Base-by-base conservation (phyloP, 352 stramenopile genomes). In the Globisporangium canariense region DNA sequence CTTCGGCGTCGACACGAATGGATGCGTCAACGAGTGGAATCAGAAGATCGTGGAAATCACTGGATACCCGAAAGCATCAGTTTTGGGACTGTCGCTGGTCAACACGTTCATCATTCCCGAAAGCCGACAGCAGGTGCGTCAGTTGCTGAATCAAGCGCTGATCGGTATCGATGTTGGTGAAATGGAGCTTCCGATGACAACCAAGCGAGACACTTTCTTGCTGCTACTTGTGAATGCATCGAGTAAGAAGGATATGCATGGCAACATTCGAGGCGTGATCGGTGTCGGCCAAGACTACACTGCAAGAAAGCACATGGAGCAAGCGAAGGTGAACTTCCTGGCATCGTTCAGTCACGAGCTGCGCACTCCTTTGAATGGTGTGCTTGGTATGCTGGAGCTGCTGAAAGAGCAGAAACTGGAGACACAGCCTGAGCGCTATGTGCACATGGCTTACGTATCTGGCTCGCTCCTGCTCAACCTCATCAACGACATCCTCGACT, bases 251-350 rank as follows among this genome's bases (percentile, higher is more conserved):
- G 90, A 98, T 66, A 89, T 89, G 74, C 88, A 97, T 36, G 89
- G 91, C 28, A 97, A 96, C 58, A 90, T 98, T 67, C 88, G 95
- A 43, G 94, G 93, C 54, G 91, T 97, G 28, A 96, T 98, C 56
- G 87, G 86, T 65, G 89, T 98, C 49, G 91, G 89, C 11, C 92
- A 98, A 74, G 93, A 98, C 69, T 93, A 98, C 63, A 98, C 94
- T 11, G 86, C 84, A 2, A 75, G 86, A 20, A 93, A 93, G 60
- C 83, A 93, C 51, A 93, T 93, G 86, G 84, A 95, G 63, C 83
- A 84, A 50, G 84, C 84, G 0, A 93, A 93, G 61, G 85, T 93
- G 36, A 93, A 90, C n/a, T 95, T 95, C 62, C 64, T 95, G 52
- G 86, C 86, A 9, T 93, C 84, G 0, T 93, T 95, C 62, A 93